Conservation (phyloP, 495 filamentous ascomycete genomes). For the Daldinia bambusicola region DNA sequence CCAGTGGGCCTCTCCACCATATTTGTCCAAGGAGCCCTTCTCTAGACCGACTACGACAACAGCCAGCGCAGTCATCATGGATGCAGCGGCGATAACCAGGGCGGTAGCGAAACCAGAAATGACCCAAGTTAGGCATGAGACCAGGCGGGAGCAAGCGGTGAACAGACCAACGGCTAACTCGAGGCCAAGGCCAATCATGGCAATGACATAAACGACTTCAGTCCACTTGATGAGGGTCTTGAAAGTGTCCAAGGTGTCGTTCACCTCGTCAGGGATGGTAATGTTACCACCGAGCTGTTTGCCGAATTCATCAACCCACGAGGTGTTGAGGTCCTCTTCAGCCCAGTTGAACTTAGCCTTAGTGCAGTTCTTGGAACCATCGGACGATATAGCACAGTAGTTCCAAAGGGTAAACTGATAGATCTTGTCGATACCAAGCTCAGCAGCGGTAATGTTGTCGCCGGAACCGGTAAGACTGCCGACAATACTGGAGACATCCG, state of each 20-base stretch:
- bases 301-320: constrained; percentile 59
- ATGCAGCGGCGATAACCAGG: constrained; percentile 68
- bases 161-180: constrained; percentile 84
- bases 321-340: constrained; percentile 65
- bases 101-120: constrained; percentile 63
- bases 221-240: constrained; percentile 80
- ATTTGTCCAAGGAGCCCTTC: constrained; percentile 69
- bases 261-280: constrained; percentile 69
- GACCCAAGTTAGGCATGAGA: constrained; percentile 62
- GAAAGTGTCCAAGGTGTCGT: constrained; percentile 75
- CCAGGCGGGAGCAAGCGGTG: constrained; percentile 62
- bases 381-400: constrained; percentile 73
- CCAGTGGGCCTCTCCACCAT: constrained; percentile 70
- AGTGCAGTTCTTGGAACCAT: constrained; percentile 63
- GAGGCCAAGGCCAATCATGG: constrained; percentile 73
- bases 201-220: constrained; percentile 78
- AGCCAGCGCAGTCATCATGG: constrained; percentile 69
- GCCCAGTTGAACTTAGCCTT: constrained; percentile 83
- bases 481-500: constrained; percentile 32
- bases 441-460: constrained; percentile 59
- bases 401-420: constrained; percentile 88
- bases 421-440: constrained; percentile 73
- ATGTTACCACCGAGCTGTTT: constrained; percentile 52
- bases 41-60: constrained; percentile 74
- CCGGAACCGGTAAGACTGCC: constrained; percentile 24